These are phyloP conservation scores for Yamadazyma akitaensis DNA, from an alignment of 805 yeast genomes.

Conservation along the genomic window DNA sequence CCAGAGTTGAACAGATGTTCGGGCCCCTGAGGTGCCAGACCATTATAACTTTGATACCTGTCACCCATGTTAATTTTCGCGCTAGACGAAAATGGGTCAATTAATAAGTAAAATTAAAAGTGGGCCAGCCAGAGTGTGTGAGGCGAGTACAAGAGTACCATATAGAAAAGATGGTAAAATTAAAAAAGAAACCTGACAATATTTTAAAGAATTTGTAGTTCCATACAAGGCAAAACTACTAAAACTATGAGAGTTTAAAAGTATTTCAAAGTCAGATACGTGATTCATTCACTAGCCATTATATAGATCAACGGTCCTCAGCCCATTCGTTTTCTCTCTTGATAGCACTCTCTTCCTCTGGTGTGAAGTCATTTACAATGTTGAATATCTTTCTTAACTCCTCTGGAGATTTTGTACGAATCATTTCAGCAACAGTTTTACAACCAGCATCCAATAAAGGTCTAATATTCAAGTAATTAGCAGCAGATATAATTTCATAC, in stretches of 20 bases:
- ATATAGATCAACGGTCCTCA: slow-evolving; percentile 14
- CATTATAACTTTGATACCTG: background rate
- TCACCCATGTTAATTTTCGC: slow-evolving; percentile 2
- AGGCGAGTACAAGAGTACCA: background rate
- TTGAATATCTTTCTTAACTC: slow-evolving; percentile 76
- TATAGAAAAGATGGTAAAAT: background rate
- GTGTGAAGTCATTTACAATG: slow-evolving; percentile 77
- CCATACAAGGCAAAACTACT: background rate
- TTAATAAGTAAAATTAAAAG: background rate
- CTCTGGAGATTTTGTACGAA: slow-evolving; percentile 72
- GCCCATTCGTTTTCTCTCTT: slow-evolving; percentile 91
- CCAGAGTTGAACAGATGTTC: background rate
- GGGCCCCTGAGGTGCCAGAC: background rate
- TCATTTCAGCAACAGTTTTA: slow-evolving; percentile 79
- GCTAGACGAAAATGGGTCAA: background rate
- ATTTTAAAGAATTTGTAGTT: background rate
- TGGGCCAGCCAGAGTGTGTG: background rate
- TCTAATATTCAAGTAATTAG: slow-evolving; percentile 70
- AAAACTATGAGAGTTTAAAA: background rate
- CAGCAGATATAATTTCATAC: slow-evolving; percentile 73
- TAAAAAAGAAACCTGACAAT: background rate
- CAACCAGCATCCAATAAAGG: slow-evolving; percentile 76
- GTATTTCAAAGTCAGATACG: background rate
- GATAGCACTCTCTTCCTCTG: slow-evolving; percentile 85
- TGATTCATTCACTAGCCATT: background rate